These are phyloP conservation scores for Staphylotrichum tortipilum DNA, from an alignment of 495 filamentous ascomycete species.

Conservation along the genomic window DNA sequence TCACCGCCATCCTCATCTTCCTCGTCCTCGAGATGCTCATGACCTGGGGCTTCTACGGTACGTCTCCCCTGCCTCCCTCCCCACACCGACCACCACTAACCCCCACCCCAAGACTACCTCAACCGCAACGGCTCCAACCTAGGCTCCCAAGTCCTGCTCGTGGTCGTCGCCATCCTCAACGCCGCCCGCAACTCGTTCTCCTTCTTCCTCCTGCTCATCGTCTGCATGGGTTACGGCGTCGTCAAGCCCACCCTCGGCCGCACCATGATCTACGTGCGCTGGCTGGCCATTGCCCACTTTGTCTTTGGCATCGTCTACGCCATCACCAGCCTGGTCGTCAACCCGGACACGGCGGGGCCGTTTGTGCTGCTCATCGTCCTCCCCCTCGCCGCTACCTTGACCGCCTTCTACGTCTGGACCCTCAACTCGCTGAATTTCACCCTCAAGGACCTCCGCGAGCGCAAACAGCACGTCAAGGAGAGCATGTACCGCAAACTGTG, in stretches of 20 bases:
- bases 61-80: conserved; percentile 2
- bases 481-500: conserved; percentile 97
- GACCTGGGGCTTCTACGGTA: conserved; percentile 93
- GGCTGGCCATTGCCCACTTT: conserved; percentile 84
- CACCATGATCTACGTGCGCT: conserved; percentile 91
- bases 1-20: conserved; percentile 93
- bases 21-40: conserved; percentile 91
- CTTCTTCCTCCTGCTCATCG: conserved; percentile 96
- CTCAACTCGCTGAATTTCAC: conserved; percentile 89
- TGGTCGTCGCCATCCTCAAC: conserved; percentile 84
- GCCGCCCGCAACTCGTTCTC: conserved; percentile 94
- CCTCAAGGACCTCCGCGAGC: conserved; percentile 87
- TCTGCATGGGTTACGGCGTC: conserved; percentile 99
- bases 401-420: conserved; percentile 98
- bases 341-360: conserved; percentile 70
- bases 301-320: conserved; percentile 91
- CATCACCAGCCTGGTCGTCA: conserved; percentile 79
- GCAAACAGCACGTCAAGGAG: conserved; percentile 89
- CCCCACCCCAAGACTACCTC: conserved; percentile 79
- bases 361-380: conserved; percentile 93
- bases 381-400: conserved; percentile 83
- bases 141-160: conserved; percentile 76
- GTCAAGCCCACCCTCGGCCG: conserved; percentile 89
- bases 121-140: conserved; percentile 80
- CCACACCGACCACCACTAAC: conserved; percentile 6